Conservation (phyloP, 345 rosid species). For the Abelmoschus esculentus region DNA sequence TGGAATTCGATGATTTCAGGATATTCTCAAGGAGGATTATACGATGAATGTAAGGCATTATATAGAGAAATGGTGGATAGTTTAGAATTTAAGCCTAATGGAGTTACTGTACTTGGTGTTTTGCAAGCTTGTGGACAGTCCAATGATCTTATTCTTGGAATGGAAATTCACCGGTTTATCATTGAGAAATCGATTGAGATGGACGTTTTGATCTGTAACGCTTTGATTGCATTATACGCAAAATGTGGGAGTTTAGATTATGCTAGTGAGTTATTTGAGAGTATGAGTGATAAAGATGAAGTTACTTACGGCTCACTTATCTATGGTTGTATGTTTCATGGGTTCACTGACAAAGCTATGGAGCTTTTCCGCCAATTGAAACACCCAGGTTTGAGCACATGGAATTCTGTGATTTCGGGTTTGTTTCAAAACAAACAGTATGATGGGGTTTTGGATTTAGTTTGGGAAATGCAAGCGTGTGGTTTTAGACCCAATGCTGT, state of each 20-base stretch:
- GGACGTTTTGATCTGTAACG: slow-evolving; percentile 54
- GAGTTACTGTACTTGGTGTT: slow-evolving; percentile 48
- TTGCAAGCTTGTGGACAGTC: slow-evolving; percentile 80
- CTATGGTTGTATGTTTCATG: slow-evolving; percentile 67
- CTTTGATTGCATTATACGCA: slow-evolving; percentile 64
- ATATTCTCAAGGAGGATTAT: slow-evolving; percentile 64
- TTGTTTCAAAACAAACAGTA: slow-evolving; percentile 59
- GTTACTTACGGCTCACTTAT: slow-evolving; percentile 58
- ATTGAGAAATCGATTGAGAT: slow-evolving; percentile 37
- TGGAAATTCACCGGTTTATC: slow-evolving; percentile 52
- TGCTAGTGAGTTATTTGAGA: slow-evolving; percentile 62
- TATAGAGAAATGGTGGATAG: slow-evolving; percentile 45
- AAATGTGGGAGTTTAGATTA: slow-evolving; percentile 75
- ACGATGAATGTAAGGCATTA: slow-evolving; percentile 57
- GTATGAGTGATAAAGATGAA: slow-evolving; percentile 58
- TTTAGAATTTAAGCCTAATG: slow-evolving; percentile 46
- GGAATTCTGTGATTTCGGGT: slow-evolving; percentile 84
- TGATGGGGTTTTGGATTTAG: slow-evolving; percentile 36
- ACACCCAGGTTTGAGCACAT: slow-evolving; percentile 41
- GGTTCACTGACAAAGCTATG: slow-evolving; percentile 53
- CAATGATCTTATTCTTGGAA: slow-evolving; percentile 56
- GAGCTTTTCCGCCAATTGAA: slow-evolving; percentile 42
- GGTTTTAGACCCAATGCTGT: slow-evolving; percentile 54
- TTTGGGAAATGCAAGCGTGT: slow-evolving; percentile 48
- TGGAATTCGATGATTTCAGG: slow-evolving; percentile 91